A percentile compares a stretch with the other conserved stretches of the same genome.
These are phyloP conservation scores for Sphaerulina vaccinii DNA, from an alignment of 2,329 filamentous ascomycete species.

Conservation along the genomic window DNA sequence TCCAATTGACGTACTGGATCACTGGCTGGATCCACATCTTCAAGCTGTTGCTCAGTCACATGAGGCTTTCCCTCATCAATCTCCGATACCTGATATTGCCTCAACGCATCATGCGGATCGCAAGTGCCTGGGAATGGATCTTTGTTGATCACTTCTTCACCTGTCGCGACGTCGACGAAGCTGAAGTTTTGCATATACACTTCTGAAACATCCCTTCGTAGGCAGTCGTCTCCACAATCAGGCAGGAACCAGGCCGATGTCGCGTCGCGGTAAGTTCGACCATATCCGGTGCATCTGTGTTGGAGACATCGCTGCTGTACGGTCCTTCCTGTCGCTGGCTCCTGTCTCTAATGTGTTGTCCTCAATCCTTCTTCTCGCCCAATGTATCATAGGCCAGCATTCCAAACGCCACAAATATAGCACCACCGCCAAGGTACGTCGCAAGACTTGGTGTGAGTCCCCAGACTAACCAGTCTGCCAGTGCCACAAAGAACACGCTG, in stretches of 20 bases:
- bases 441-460: constrained; percentile 31
- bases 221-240: too few species aligned
- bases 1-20: constrained; percentile 4
- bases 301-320: too few species aligned
- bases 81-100: background rate
- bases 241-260: too few species aligned
- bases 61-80: background rate
- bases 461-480: constrained; percentile 38
- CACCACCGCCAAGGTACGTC: constrained; percentile 34
- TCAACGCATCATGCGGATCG: background rate
- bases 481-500: constrained; percentile 36
- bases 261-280: too few species aligned
- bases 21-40: background rate
- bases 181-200: constrained; percentile 1
- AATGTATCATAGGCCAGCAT: constrained; percentile 35
- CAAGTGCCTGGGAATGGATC: constrained; percentile 9
- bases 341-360: background rate
- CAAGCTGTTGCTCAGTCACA: background rate
- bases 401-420: constrained; percentile 36
- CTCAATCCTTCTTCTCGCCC: constrained; percentile 24
- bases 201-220: too few species aligned
- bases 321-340: too few species aligned
- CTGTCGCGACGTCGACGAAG: background rate
- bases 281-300: too few species aligned
- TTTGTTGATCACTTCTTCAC: background rate